These are phyloP conservation scores for Calonectria pauciramosa DNA, from an alignment of 2,329 filamentous ascomycete species.

Conservation along the genomic window DNA sequence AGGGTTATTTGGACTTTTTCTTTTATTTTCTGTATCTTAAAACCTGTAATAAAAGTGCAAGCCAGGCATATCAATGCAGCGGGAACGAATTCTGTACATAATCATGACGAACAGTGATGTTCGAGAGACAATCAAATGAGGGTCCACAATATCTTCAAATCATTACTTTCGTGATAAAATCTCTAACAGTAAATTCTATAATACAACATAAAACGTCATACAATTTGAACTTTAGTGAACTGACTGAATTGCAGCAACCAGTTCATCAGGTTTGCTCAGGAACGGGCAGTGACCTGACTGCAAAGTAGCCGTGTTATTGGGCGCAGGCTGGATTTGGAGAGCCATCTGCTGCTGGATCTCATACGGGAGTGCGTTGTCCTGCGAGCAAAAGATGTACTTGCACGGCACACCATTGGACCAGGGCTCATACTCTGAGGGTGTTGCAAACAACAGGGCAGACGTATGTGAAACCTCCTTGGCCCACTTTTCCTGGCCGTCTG, in stretches of 20 bases:
- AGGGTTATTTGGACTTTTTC: no score
- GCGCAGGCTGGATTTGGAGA: background rate
- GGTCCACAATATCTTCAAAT: background rate
- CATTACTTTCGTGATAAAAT: background rate
- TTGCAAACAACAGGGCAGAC: background rate
- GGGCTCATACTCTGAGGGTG: background rate
- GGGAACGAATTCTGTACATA: no score
- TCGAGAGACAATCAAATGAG: no score
- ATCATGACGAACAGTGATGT: no score
- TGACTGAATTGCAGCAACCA: background rate
- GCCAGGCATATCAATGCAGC: no score
- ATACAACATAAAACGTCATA: background rate
- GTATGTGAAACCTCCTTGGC: background rate
- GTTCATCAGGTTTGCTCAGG: background rate
- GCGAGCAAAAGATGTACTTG: conserved; percentile 6
- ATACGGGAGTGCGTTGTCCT: background rate
- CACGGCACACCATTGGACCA: background rate
- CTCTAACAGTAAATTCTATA: no score
- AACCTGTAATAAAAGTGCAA: no score
- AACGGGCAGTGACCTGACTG: background rate
- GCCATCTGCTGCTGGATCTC: conserved; percentile 1
- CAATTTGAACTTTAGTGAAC: background rate
- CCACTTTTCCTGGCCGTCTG: background rate
- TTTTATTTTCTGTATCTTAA: no score
- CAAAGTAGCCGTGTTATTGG: background rate